These are phyloP conservation scores for Trichoderma hamatum DNA, from an alignment of 2,329 filamentous ascomycete genomes.

Conservation along the genomic window DNA sequence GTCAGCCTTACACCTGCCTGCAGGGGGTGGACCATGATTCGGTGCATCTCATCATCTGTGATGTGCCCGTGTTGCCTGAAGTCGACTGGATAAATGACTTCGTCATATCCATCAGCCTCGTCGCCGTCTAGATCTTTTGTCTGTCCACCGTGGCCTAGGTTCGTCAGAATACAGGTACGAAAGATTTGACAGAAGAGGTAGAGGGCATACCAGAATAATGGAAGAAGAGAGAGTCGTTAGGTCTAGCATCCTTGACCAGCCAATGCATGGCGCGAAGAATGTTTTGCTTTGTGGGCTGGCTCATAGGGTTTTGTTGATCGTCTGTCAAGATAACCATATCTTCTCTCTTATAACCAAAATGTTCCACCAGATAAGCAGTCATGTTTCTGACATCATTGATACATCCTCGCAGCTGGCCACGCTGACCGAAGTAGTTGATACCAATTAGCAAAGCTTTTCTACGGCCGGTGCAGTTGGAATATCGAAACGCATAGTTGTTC, in stretches of 20 bases:
- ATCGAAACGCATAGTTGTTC: slow-evolving; percentile 80
- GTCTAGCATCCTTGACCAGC: slow-evolving; percentile 89
- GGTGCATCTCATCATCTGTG: slow-evolving; percentile 81
- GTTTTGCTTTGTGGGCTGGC: slow-evolving; percentile 93
- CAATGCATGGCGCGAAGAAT: slow-evolving; percentile 97
- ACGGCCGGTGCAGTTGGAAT: slow-evolving; percentile 86
- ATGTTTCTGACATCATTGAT: slow-evolving; percentile 99
- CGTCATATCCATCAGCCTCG: slow-evolving; percentile 80
- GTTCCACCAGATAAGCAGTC: slow-evolving; percentile 84
- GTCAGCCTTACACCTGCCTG: slow-evolving; percentile 61
- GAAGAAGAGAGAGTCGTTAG: slow-evolving; percentile 95
- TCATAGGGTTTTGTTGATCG: slow-evolving; percentile 96
- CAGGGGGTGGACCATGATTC: slow-evolving; percentile 66
- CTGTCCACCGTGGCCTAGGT: slow-evolving; percentile 76
- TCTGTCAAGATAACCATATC: slow-evolving; percentile 98
- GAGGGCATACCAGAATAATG: slow-evolving; percentile 84
- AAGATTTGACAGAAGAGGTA: not conserved
- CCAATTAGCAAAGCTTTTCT: slow-evolving; percentile 90
- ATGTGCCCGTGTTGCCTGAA: slow-evolving; percentile 80
- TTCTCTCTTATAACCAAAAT: slow-evolving; percentile 90
- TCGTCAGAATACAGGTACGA: not conserved
- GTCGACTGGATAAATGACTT: slow-evolving; percentile 83
- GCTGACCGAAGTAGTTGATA: slow-evolving; percentile 95
- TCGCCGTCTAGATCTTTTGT: slow-evolving; percentile 78
- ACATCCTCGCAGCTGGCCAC: slow-evolving; percentile 86